Evolutionary conservation across 2,329 filamentous ascomycete genomes (phyloP).

Genomic region (Fusarium papillatum): DNA sequence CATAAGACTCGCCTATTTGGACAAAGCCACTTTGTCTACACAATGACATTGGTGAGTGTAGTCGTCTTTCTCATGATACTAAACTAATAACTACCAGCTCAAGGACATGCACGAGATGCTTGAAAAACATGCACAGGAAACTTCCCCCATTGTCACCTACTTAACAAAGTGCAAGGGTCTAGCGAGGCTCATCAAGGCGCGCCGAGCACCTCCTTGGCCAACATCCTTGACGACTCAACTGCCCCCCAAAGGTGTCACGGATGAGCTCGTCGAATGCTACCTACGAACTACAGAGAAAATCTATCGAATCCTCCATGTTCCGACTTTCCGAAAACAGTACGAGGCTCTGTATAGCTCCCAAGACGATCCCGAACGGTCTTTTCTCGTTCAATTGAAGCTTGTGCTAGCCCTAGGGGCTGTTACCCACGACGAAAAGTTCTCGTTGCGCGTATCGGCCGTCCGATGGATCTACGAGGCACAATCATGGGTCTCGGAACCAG

Average conservation of each 20-base stretch:
- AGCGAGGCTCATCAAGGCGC: constrained; percentile 64
- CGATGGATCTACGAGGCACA: constrained; percentile 71
- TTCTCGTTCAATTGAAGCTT: constrained; percentile 70
- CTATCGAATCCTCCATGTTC: constrained; percentile 65
- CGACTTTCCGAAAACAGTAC: constrained; percentile 62
- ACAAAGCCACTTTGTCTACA: constrained; percentile 69
- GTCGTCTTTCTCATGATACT: not conserved
- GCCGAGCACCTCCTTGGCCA: constrained; percentile 63
- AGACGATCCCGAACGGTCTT: constrained; percentile 52
- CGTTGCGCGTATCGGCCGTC: constrained; percentile 62
- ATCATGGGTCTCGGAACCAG: constrained; percentile 65
- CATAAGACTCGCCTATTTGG: constrained; percentile 71
- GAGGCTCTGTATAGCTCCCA: constrained; percentile 61
- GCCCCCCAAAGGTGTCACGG: constrained; percentile 59
- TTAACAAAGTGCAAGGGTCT: constrained; percentile 67
- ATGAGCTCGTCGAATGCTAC: constrained; percentile 63
- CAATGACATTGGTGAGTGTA: constrained; percentile 56
- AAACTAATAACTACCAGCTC: constrained; percentile 48
- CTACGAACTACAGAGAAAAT: constrained; percentile 61
- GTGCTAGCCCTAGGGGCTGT: constrained; percentile 69
- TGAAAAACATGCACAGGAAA: constrained; percentile 55
- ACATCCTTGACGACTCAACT: constrained; percentile 56
- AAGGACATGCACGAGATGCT: constrained; percentile 59
- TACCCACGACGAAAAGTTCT: constrained; percentile 63
- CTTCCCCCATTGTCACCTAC: constrained; percentile 49